These are phyloP conservation scores for Aschersonia sp. DNA, from an alignment of 2,329 filamentous ascomycete species.

Conservation along the genomic window DNA sequence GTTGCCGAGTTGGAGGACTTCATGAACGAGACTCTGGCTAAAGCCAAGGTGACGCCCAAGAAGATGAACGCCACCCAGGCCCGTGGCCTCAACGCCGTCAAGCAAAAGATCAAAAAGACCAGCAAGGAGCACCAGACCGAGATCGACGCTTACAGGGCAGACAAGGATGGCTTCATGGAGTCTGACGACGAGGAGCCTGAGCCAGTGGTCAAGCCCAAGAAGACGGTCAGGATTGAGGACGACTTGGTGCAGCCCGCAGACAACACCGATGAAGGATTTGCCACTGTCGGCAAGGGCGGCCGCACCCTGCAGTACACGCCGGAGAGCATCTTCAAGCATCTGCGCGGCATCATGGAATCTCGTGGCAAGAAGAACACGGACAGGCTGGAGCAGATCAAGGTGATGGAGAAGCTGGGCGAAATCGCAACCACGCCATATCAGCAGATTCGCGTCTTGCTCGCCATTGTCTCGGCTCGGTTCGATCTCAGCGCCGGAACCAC, in stretches of 20 bases:
- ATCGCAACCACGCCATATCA: constrained; percentile 88
- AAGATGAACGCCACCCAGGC: constrained; percentile 98
- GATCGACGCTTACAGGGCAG: constrained; percentile 71
- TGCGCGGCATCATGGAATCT: constrained; percentile 84
- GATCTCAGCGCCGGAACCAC: constrained; percentile 69
- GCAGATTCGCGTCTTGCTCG: constrained; percentile 79
- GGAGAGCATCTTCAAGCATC: constrained; percentile 95
- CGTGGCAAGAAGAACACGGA: constrained; percentile 99
- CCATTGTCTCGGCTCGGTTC: constrained; percentile 85
- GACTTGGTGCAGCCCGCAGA: constrained; percentile 33
- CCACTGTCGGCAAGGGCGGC: constrained; percentile 76
- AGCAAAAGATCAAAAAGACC: constrained; percentile 97
- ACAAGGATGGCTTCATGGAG: constrained; percentile 80
- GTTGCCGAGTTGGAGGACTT: constrained; percentile 88
- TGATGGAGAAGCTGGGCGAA: constrained; percentile 91
- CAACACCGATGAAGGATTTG: constrained; percentile 77
- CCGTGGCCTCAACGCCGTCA: constrained; percentile 87
- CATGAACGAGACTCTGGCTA: constrained; percentile 84
- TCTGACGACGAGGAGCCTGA: constrained; percentile 63
- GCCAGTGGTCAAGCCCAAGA: constrained; percentile 31
- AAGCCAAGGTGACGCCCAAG: constrained; percentile 91
- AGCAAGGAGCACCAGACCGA: constrained; percentile 87
- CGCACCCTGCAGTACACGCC: constrained; percentile 84
- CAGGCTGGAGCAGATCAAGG: constrained; percentile 81
- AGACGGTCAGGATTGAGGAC: constrained; percentile 20